Evolutionary conservation across 148 eudicot genomes (phyloP), one percentile per base, ranked within the genome.

Genomic region (Selenicereus undatus): DNA sequence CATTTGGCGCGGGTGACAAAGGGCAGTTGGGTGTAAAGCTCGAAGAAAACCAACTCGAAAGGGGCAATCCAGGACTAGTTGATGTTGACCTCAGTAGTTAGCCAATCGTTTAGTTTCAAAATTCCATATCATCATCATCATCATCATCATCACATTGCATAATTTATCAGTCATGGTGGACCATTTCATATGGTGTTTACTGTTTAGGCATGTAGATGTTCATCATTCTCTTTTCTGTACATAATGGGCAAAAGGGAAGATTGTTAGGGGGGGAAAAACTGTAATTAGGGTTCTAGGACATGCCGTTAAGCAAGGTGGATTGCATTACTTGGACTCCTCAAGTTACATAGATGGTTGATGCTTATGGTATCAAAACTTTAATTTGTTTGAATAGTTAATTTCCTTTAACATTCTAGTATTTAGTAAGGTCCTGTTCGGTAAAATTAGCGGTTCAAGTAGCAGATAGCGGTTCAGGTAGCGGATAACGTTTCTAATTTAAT

Each of bases 11-110:
- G 0, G 98, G 97, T 10, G 96, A 91, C 81, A 89, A 91, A 82
- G 98, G 97, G 18, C 97, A 95, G 86, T 87, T 93, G 1, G 97
- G 97, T 18, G 83, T 91, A 9, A 91, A 91, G 86, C 97, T 91
- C 12, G 81, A 68, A 8, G 93, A 82, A 16, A 87, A 91, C 83
- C 90, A 88, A 80, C 81, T 88, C 3, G 92, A 91, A 79, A 86
- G 93, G 84, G 87, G 89, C 14, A 87, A 69, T 36, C 98, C 96
- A 0, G 93, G 83, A 78, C 84, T 62, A 22, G 91, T 95, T 58
- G 86, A 93, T n/a, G 50, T 95, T 43, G 90, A 91, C 85, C 98
- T 95, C 83, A 81, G 84, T 83, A 84, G 76, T 42, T 84, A 84
- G 79, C 27, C 18, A 66, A 27, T 66, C 26, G 27, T 66, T 27